Percentiles rank a stretch among this genome's conserved stretches.
Evolutionary conservation across 2,329 filamentous ascomycete genomes (phyloP).

Genomic region (Teratosphaeria viscida): DNA sequence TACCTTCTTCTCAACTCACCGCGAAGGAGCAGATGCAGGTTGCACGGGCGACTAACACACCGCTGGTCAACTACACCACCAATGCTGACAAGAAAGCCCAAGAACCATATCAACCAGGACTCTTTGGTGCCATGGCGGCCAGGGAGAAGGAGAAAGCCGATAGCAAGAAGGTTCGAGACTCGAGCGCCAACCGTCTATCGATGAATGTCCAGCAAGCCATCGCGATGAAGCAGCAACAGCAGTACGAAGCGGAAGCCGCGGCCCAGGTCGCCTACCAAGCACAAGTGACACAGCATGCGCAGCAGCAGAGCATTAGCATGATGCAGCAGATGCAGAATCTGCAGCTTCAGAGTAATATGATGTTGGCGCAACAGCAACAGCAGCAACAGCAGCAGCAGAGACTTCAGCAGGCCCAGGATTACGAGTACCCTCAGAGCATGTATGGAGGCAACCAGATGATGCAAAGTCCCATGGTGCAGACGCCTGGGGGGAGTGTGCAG

Average conservation of each 20-base stretch:
- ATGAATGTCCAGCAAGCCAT: slow-evolving; percentile 60
- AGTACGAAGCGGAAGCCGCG: slow-evolving; percentile 23
- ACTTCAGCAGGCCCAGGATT: slow-evolving; percentile 4
- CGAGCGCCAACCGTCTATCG: slow-evolving; percentile 47
- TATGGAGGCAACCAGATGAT: background rate
- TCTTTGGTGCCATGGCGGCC: slow-evolving; percentile 70
- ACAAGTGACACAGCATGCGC: slow-evolving; percentile 14
- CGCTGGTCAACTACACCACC: slow-evolving; percentile 57
- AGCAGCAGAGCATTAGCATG: slow-evolving; percentile 17
- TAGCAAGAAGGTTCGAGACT: slow-evolving; percentile 47
- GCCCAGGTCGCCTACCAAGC: slow-evolving; percentile 21
- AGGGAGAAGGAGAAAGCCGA: slow-evolving; percentile 68
- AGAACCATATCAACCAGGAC: slow-evolving; percentile 33
- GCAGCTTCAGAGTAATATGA: slow-evolving; percentile 1
- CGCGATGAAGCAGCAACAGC: slow-evolving; percentile 40
- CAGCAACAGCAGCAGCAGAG: slow-evolving; percentile 4
- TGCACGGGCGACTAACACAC: slow-evolving; percentile 68
- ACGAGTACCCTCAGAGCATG: background rate
- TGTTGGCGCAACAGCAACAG: slow-evolving; percentile 2
- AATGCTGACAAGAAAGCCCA: slow-evolving; percentile 32
- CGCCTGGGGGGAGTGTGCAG: background rate
- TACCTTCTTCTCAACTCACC: slow-evolving; percentile 55
- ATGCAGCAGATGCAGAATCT: slow-evolving; percentile 17
- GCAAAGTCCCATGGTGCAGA: slow-evolving; percentile 1
- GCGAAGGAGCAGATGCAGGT: slow-evolving; percentile 82